phyloP scores from a whole-genome alignment of 202 grass and related monocot genomes.

The Dendrocalamus latiflorus region DNA sequence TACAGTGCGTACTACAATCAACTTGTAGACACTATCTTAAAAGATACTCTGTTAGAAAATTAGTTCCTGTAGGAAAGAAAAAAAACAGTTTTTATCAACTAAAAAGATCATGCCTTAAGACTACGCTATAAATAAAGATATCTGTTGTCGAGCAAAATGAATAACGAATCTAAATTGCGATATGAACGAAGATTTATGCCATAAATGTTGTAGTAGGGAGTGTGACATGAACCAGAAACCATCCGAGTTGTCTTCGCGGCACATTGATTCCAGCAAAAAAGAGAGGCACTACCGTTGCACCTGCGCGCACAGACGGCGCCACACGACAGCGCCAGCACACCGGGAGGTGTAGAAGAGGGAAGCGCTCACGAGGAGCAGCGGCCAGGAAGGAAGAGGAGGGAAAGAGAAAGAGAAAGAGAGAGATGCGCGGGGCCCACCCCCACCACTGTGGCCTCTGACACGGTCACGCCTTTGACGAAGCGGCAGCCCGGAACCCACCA shows the following conservation, averaged over 20 bases:
- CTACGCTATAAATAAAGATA: neutral
- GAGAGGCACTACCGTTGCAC: neutral
- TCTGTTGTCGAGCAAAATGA: neutral
- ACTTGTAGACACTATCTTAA: too few relatives aligned
- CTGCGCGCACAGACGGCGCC: neutral
- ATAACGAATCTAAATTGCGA: neutral
- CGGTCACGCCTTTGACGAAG: constrained; percentile 68
- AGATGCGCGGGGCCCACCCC: neutral
- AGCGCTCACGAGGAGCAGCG: neutral
- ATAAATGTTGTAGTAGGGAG: neutral
- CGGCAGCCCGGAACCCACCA: constrained; percentile 23
- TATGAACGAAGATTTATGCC: neutral
- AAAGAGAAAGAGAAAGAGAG: neutral
- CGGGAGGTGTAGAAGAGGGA: neutral
- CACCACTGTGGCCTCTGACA: constrained; percentile 41
- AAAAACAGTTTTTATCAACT: too few relatives aligned
- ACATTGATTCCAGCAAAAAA: neutral
- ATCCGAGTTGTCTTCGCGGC: neutral
- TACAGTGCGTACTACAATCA: too few relatives aligned
- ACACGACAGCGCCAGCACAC: neutral
- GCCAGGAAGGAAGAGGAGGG: neutral
- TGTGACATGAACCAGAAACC: neutral
- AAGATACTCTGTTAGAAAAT: too few relatives aligned
- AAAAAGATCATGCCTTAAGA: too few relatives aligned
- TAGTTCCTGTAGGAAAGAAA: too few relatives aligned